Base-by-base conservation (phyloP, 2,329 filamentous ascomycete genomes). In the Talaromyces amestolkiae region DNA sequence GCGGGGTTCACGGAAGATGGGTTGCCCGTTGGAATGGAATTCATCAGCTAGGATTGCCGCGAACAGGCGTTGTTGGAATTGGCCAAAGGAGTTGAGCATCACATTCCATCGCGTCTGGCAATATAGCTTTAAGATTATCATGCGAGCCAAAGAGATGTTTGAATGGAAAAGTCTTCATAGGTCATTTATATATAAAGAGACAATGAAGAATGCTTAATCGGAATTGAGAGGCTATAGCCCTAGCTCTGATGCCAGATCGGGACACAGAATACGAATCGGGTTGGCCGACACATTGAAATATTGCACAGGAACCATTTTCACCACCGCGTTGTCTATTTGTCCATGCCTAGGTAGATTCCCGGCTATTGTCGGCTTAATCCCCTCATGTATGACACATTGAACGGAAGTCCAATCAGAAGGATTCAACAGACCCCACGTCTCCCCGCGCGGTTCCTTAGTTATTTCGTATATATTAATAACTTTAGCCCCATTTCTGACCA, bases 1-100 rank as follows among this genome's bases (percentile, higher is more conserved):
- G n/a, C n/a, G n/a, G n/a, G n/a, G n/a, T n/a, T n/a, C n/a, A n/a
- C n/a, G n/a, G 59, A 31, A 19, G 59, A 53, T 11, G 45, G 45
- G 19, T 31, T 53, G 19, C 59, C 59, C 8, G 59, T 47, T 9
- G 58, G 58, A 31, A 22, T 61, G 41, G 58, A 61, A 3, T 9
- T 61, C 22, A 37, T 49, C 15, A 61, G 58, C 24, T 61, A 41
- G 58, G 58, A 61, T 27, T 49, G 31, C 19, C 41, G 58, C 2
- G 58, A 61, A 24, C 24, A 47, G 27, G n/a, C 41, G 58, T 3
- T 61, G 41, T 35, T 61, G 41, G 15, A 61, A 41, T 10, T 61
- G 58, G 41, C 41, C 1, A 60, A 22, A n/a, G 7, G 41, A 41
- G 41, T 61, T 11, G 58, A 61, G 24, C 17, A 49, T 49, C 35